Base-by-base conservation (phyloP, 2,329 filamentous ascomycete genomes). In the Corinectria fuckeliana region DNA sequence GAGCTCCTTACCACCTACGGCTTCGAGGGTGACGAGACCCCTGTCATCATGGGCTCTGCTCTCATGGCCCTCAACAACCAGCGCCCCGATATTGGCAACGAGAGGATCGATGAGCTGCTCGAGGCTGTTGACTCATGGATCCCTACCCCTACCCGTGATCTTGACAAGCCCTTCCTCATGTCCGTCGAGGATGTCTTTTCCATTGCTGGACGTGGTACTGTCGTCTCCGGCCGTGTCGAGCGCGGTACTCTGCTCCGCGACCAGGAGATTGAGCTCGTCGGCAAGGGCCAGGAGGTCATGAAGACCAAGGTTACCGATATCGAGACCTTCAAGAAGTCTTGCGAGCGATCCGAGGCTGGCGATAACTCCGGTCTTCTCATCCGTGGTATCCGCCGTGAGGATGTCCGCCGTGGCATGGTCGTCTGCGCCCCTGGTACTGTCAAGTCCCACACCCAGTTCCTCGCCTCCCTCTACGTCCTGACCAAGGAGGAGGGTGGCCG, bases 291-390 rank as follows among this genome's bases (percentile, higher is more conserved):
- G 57, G 85, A 88, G 44, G 81, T 92, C 68, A 91, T 98, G 85
- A 97, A 96, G 88, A 98, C 95, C 79, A 98, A 97, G 86, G 94
- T 99, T 67, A 99, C 95, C 74, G 96, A 99, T 75, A 98, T 99
- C 70, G 95, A 99, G 85, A 99, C 94, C 68, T 99, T 99, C 87
- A 97, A 98, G 87, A 99, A 99, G 88, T 96, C 93, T 49, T 98
- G 95, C 80, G 93, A 97, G 59, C 92, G 97, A 81, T 96, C 94
- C 60, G 88, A 91, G 72, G 95, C 95, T 63, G 95, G 95, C 78
- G 95, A 99, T 81, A 99, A 98, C 88, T 97, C 95, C 23, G 95
- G 95, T 75, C 91, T 99, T 34, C 88, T 99, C 54, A 90, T 99
- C 78, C 92, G 95, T 81, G 94, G 95, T 85, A 81, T 99, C 75